phyloP scores from a whole-genome alignment of 768 basidiomycete species.

The Pisolithus tinctorius region DNA sequence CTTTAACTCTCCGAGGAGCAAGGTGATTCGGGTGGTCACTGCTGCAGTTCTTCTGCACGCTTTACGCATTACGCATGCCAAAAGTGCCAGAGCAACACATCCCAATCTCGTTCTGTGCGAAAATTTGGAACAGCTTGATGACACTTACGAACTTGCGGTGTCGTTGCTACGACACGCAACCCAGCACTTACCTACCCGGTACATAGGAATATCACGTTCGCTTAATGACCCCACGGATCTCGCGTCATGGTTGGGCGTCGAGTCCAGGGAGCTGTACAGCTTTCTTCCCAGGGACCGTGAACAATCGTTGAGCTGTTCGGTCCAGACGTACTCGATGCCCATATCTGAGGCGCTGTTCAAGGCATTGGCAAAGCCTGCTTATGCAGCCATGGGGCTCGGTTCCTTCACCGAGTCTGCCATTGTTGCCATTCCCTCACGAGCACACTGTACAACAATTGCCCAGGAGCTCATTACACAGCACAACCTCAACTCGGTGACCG shows the following conservation, averaged over 20 bases:
- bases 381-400: constrained; percentile 57
- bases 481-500: constrained; percentile 65
- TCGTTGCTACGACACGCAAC: constrained; percentile 63
- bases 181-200: constrained; percentile 56
- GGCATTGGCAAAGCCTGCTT: constrained; percentile 86
- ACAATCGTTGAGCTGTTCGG: constrained; percentile 60
- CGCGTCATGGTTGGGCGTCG: constrained; percentile 77
- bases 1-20: constrained; percentile 34
- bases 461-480: constrained; percentile 84
- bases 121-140: constrained; percentile 76
- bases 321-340: constrained; percentile 78
- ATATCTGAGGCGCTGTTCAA: constrained; percentile 86
- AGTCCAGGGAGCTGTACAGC: constrained; percentile 54
- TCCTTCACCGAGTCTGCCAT: constrained; percentile 48
- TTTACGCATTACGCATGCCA: constrained; percentile 28
- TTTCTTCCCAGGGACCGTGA: constrained; percentile 83
- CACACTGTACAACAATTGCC: constrained; percentile 68
- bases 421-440: constrained; percentile 83
- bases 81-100: constrained; percentile 15
- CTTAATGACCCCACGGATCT: constrained; percentile 77
- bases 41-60: constrained; percentile 43
- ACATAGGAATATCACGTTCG: constrained; percentile 71
- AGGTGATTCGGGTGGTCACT: constrained; percentile 51
- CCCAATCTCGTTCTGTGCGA: constrained; percentile 75
- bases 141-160: constrained; percentile 76